Percentiles rank a stretch among this genome's conserved stretches.
phyloP scores from a whole-genome alignment of 495 filamentous ascomycete species.

The Podospora bellae-mahoneyi region DNA sequence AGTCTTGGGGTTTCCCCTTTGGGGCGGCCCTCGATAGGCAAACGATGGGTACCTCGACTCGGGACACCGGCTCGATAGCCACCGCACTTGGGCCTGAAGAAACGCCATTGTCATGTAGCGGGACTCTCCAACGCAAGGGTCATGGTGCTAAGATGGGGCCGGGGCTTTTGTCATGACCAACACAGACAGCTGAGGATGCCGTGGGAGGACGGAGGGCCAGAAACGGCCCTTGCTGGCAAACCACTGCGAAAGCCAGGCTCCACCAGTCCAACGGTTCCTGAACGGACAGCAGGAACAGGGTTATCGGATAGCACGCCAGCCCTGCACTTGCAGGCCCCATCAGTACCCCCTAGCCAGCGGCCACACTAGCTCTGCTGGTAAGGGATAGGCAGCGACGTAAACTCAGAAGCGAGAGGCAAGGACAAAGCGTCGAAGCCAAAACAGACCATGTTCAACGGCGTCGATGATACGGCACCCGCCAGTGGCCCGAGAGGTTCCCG shows the following conservation, averaged over 20 bases:
- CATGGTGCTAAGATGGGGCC: constrained; percentile 15
- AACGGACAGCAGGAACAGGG: constrained; percentile 18
- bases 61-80: constrained; percentile 21
- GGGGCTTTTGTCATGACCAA: constrained; percentile 13
- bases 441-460: neutral
- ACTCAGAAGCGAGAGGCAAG: constrained; percentile 18
- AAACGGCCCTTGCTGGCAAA: constrained; percentile 13
- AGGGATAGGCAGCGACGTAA: constrained; percentile 22
- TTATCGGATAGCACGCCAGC: constrained; percentile 10
- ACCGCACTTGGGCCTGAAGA: constrained; percentile 59
- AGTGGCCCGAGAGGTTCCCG: constrained; percentile 15
- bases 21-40: constrained; percentile 29
- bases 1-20: constrained; percentile 39
- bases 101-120: constrained; percentile 25
- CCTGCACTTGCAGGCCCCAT: constrained; percentile 7
- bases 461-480: neutral
- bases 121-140: constrained; percentile 27
- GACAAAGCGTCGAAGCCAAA: constrained; percentile 22
- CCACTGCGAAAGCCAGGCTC: too few species aligned
- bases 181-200: neutral
- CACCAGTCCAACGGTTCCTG: constrained; percentile 4
- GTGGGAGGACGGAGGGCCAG: neutral
- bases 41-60: constrained; percentile 42
- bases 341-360: constrained; percentile 6
- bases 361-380: constrained; percentile 7